A percentile compares a stretch with the other conserved stretches of the same genome.
These are phyloP conservation scores for Cadophora luteo-olivacea DNA, from an alignment of 2,329 filamentous ascomycete genomes.

Conservation along the genomic window DNA sequence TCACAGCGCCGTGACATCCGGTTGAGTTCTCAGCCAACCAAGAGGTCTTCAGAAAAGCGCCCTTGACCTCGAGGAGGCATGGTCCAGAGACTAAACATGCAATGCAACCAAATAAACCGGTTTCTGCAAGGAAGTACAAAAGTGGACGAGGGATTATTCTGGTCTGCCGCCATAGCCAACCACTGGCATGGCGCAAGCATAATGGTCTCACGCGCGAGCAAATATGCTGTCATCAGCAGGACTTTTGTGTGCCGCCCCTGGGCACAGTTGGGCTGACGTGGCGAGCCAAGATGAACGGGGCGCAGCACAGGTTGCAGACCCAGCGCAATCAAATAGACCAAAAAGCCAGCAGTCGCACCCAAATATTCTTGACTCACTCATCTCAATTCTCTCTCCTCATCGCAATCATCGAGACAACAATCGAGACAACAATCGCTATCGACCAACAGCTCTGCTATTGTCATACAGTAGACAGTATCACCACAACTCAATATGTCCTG, in stretches of 20 bases:
- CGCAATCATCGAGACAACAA: conserved; percentile 3
- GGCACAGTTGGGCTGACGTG: not conserved
- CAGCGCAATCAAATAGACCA: not conserved
- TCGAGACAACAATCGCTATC: too few relatives aligned
- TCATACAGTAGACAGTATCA: not conserved
- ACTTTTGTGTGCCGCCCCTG: not conserved
- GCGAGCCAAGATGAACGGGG: not conserved
- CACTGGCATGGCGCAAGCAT: not conserved
- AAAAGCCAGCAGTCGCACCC: not conserved
- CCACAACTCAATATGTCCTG: not conserved
- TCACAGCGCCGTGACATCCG: not conserved
- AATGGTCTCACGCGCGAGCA: not conserved
- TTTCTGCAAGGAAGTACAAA: not conserved
- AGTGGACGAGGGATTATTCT: not conserved
- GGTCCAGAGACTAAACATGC: not conserved
- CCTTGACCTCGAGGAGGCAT: not conserved
- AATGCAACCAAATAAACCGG: too few relatives aligned
- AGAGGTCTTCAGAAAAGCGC: not conserved
- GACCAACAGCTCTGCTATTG: not conserved
- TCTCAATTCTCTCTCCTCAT: not conserved
- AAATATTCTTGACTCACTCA: not conserved
- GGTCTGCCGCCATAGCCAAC: not conserved
- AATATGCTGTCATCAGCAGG: conserved; percentile 12
- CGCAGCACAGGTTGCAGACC: not conserved
- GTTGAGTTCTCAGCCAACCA: not conserved